Evolutionary conservation across 208 protist genomes (phyloP), one percentile per base, ranked within the genome.

Genomic region (Acanthamoeba sp.): DNA sequence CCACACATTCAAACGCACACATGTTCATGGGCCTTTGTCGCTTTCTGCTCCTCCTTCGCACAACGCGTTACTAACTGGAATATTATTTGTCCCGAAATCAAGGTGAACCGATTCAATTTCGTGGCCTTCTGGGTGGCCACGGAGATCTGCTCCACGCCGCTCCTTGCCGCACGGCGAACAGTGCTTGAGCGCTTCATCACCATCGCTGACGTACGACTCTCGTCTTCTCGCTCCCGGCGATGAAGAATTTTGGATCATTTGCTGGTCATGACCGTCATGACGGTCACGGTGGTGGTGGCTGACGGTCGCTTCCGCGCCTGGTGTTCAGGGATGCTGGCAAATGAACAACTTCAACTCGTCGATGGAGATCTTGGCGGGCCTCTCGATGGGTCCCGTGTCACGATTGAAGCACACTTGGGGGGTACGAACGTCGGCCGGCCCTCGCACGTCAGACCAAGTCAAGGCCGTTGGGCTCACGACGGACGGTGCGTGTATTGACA

Each of bases 341-440:
- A 55, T 89, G 80, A 89, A 89, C 50, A 89, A 89, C 48, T 89
- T 89, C 32, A 89, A 89, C 50, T 89, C 80, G 38, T 66, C 80
- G n/a, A 89, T 89, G 80, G 80, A 89, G 52, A 89, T 89, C 32
- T 29, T 89, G 50, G 80, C 80, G 12, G 80, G 80, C 16, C 80
- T 89, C n/a, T 66, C 50, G 18, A 89, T 89, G 80, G 80, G 80
- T 18, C 80, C 80, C 7, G 80, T 89, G 16, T 89, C 80, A 6
- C 42, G 80, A 64, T 16, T 89, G 45, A 89, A 89, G 48, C 42
- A 89, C 50, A 89, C 80, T 10, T 89, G 80, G 80, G 80, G 50
- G 18, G 80, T 89, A 40, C 42, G 40, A 29, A n/a, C 80, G 22
- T n/a, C 80, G 10, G 22, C 73, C 27, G 22, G 7, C 38, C 40